Evolutionary conservation across 768 basidiomycete species (phyloP).

Genomic region (Mrakia blollopis): DNA sequence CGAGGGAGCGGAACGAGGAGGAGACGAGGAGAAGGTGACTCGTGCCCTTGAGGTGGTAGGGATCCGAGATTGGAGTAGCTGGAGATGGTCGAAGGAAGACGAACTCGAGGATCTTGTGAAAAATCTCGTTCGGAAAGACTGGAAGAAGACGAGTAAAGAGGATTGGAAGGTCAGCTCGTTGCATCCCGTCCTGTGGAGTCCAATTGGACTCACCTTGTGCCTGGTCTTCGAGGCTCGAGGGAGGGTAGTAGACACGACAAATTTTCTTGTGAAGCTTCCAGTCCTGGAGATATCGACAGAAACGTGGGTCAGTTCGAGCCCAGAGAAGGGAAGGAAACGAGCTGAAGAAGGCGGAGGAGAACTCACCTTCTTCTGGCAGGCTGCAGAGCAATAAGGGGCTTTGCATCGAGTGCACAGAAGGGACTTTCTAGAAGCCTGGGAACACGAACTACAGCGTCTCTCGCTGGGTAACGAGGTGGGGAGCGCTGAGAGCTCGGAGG

Average conservation of each 20-base stretch:
- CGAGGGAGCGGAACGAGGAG: background rate
- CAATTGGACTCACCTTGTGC: background rate
- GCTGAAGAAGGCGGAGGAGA: too few relatives aligned
- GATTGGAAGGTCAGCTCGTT: too few relatives aligned
- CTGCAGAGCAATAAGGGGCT: background rate
- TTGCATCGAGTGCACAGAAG: background rate
- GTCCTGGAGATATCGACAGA: background rate
- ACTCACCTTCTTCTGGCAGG: background rate
- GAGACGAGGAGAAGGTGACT: constrained; percentile 9
- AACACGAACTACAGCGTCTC: too few relatives aligned
- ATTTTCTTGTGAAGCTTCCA: background rate
- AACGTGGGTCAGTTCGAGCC: background rate
- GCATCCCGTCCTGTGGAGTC: background rate
- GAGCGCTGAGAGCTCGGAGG: too few relatives aligned
- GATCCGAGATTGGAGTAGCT: background rate
- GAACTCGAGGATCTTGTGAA: background rate
- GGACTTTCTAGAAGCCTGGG: background rate
- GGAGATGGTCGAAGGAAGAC: background rate
- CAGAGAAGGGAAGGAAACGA: background rate
- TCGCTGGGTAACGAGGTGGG: too few relatives aligned
- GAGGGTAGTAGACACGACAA: background rate
- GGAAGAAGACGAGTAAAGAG: background rate
- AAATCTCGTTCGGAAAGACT: background rate
- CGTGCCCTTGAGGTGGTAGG: background rate
- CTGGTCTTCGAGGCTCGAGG: background rate